These are phyloP conservation scores for Pilobolus umbonatus DNA, from an alignment of 192 early-diverging fungal genomes.

Conservation along the genomic window DNA sequence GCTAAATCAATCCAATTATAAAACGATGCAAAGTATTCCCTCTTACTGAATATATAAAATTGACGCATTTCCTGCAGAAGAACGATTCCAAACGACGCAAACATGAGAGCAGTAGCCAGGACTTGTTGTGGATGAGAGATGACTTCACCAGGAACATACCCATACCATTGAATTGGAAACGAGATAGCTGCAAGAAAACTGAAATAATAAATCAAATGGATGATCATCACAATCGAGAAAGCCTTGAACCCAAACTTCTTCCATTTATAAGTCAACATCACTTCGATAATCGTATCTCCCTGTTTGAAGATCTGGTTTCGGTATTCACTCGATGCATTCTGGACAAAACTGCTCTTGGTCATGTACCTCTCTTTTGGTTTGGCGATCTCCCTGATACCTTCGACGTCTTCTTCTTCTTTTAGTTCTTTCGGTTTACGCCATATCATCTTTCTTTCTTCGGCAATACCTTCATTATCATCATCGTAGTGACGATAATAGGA, in stretches of 20 bases:
- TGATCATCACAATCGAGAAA: background rate
- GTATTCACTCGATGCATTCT: background rate
- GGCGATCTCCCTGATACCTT: too few species aligned
- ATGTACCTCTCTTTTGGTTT: too few species aligned
- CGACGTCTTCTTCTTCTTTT: too few species aligned
- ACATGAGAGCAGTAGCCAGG: background rate
- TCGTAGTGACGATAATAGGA: too few species aligned
- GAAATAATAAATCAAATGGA: constrained; percentile 4
- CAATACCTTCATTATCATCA: too few species aligned
- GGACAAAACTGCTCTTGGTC: background rate
- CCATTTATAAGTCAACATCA: constrained; percentile 13
- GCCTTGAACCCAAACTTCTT: background rate
- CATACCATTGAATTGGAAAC: background rate
- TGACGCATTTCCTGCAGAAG: constrained; percentile 1
- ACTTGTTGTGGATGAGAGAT: background rate
- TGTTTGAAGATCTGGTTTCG: constrained; percentile 3
- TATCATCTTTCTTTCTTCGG: too few species aligned
- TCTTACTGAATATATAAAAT: background rate
- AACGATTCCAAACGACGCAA: background rate
- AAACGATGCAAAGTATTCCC: background rate
- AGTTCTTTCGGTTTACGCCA: too few species aligned
- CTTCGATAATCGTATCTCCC: constrained; percentile 14
- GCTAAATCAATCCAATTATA: constrained; percentile 12
- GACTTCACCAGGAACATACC: background rate
- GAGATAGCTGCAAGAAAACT: constrained; percentile 1